Percentiles rank a stretch among this genome's conserved stretches.
Evolutionary conservation across 2,329 filamentous ascomycete species (phyloP).

Genomic region (Nigrograna mackinnonii): DNA sequence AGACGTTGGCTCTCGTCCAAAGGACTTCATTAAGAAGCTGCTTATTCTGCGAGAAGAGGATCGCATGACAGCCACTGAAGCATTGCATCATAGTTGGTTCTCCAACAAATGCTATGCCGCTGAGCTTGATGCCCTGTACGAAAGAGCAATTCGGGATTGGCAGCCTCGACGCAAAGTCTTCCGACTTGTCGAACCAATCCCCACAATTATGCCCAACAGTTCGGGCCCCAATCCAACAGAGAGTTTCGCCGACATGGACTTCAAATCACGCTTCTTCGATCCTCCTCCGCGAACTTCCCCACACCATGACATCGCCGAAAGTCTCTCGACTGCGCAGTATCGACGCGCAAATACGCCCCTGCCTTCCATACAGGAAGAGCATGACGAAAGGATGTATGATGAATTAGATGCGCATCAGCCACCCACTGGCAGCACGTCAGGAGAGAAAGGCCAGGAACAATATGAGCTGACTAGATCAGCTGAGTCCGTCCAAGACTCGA

Average conservation of each 20-base stretch:
- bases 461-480: no score
- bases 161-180: constrained; percentile 40
- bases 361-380: constrained; percentile 12
- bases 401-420: no score
- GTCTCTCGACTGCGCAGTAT: constrained; percentile 3
- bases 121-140: constrained; percentile 55
- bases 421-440: no score
- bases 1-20: constrained; percentile 46
- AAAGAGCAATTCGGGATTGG: constrained; percentile 55
- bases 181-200: constrained; percentile 30
- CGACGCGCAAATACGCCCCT: constrained; percentile 7
- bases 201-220: not conserved
- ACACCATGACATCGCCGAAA: constrained; percentile 2
- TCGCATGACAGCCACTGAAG: constrained; percentile 58
- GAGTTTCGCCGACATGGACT: constrained; percentile 2
- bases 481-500: no score
- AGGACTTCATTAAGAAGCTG: constrained; percentile 57
- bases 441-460: no score
- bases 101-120: constrained; percentile 51
- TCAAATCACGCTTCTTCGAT: constrained; percentile 10
- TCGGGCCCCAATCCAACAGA: not conserved
- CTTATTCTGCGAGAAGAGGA: constrained; percentile 53
- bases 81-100: constrained; percentile 61
- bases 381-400: no score
- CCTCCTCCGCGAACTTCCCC: constrained; percentile 1